Base-by-base conservation (phyloP, 768 basidiomycete species). In the Harrya chromipes region DNA sequence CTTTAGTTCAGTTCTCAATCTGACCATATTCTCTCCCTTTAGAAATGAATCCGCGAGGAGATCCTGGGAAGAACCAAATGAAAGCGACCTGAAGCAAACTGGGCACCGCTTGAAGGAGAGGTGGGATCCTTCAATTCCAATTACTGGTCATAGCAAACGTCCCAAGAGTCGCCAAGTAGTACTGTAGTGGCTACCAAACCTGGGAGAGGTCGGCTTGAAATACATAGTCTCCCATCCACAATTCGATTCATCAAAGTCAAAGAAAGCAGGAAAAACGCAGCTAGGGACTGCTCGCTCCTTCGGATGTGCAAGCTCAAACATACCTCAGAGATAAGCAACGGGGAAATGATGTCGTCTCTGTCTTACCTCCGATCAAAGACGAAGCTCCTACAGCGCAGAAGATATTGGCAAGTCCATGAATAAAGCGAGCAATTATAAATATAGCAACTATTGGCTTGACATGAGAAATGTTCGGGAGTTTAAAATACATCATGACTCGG, bases 51-150 rank as follows among this genome's bases (percentile, higher is more conserved):
- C 82, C 84, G 37, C 80, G 74, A 14, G 83, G 83, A 2, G 81
- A 83, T 59, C 85, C 83, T 8, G 83, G 82, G 16, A 84, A 68
- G 56, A 79, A 78, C 58, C 62, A 74, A 47, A 83, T 70, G 64
- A 84, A 80, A n/a, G 54, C 49, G 29, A 84, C 61, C 53, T 84
- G 83, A 19, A 83, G 61, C 8, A 71, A 24, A 52, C 74, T 77
- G 2, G 83, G 83, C 1, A 74, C 58, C 20, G 76, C 56, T 61
- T 86, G 84, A 13, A 85, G 72, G 16, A 82, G 79, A 1, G 51
- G 51, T 0, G 82, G 84, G 20, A 84, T 81, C 19, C 84, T 74
- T 84, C 84, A 85, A 6, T 76, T 80, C 81, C 81, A 83, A 57
- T 80, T 74, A 45, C 58, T 76, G 0, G 55, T 42, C 72, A 85